Conservation (phyloP, 1,284 basidiomycete genomes). For the Salmacisia buchloeana region DNA sequence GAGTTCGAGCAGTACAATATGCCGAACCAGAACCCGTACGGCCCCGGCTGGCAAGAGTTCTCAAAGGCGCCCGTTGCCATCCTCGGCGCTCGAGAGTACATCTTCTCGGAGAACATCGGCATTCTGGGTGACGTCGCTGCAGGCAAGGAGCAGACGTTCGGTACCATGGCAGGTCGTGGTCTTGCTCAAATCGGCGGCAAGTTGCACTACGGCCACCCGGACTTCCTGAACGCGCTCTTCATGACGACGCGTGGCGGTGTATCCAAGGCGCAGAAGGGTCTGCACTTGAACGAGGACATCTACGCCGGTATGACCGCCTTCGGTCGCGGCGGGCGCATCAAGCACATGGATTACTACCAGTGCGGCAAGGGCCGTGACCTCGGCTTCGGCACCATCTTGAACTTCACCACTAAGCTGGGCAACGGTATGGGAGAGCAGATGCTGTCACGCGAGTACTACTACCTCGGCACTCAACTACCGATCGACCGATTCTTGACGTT, state of each 20-base stretch:
- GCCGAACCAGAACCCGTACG: constrained; percentile 83
- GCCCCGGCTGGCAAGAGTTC: constrained; percentile 63
- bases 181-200: constrained; percentile 98
- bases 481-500: constrained; percentile 98
- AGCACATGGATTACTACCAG: constrained; percentile 95
- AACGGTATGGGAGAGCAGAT: constrained; percentile 99
- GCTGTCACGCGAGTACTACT: constrained; percentile 98
- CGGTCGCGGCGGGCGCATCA: constrained; percentile 92
- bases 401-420: constrained; percentile 99
- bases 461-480: constrained; percentile 95
- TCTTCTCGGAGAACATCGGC: constrained; percentile 99
- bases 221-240: constrained; percentile 96
- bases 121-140: constrained; percentile 96
- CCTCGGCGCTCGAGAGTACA: constrained; percentile 97
- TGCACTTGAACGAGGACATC: constrained; percentile 98
- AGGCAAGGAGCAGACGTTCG: constrained; percentile 99
- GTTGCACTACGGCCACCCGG: constrained; percentile 96
- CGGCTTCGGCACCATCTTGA: constrained; percentile 96
- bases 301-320: constrained; percentile 99
- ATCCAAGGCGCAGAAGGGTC: constrained; percentile 96
- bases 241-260: constrained; percentile 98
- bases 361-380: constrained; percentile 98
- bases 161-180: constrained; percentile 87
- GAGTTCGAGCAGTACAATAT: constrained; percentile 94
- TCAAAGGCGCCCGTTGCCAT: constrained; percentile 86